Conservation (phyloP, 2,329 filamentous ascomycete species). For the Aspergillus versicolor region DNA sequence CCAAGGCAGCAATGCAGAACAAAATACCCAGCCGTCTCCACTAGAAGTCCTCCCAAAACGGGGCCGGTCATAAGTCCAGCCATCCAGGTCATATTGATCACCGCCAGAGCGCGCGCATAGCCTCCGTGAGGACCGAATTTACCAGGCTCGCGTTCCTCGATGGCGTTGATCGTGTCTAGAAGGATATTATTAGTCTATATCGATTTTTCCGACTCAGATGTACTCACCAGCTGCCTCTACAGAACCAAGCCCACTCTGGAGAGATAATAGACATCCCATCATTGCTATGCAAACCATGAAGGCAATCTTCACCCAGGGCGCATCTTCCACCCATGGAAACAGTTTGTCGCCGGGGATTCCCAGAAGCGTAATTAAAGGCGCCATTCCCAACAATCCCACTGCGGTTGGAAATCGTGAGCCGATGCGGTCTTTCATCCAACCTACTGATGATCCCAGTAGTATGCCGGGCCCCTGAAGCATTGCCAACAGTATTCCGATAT, state of each 20-base stretch:
- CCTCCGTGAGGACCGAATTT: conserved; percentile 24
- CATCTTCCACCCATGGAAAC: neutral
- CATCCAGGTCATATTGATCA: conserved; percentile 23
- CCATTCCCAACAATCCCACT: neutral
- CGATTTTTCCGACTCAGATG: neutral
- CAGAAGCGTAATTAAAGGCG: neutral
- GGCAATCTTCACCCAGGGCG: neutral
- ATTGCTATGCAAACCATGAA: neutral
- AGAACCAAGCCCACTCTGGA: conserved; percentile 5
- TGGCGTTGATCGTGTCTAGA: conserved; percentile 14
- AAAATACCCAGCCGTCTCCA: conserved; percentile 15
- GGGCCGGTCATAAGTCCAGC: conserved; percentile 20
- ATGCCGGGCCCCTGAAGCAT: conserved; percentile 56
- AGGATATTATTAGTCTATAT: neutral
- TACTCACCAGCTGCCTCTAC: conserved; percentile 14
- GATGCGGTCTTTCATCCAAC: conserved; percentile 35
- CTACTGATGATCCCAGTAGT: conserved; percentile 59
- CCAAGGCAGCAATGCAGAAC: conserved; percentile 14
- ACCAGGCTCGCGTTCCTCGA: conserved; percentile 17
- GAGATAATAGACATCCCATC: conserved; percentile 10
- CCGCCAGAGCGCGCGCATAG: conserved; percentile 22
- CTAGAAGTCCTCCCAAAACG: conserved; percentile 14
- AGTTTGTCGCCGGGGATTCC: neutral
- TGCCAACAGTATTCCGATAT: conserved; percentile 56
- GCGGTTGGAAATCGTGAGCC: conserved; percentile 3